Base-by-base conservation (phyloP, 768 basidiomycete genomes). In the Pulveroboletus sp. region DNA sequence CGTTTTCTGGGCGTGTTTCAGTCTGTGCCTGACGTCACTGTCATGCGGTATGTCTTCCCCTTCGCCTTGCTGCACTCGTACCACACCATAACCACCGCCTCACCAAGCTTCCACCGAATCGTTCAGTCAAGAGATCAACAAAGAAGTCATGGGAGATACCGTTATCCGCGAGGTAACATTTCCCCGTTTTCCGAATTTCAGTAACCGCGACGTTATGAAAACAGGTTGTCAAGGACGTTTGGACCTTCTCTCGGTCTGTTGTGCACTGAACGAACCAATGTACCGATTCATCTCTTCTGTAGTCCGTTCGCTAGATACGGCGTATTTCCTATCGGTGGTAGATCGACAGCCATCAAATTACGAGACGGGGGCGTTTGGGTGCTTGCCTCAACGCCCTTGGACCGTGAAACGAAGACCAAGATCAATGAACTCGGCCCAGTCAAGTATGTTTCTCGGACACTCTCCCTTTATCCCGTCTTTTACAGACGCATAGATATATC, bases 281-380 rank as follows among this genome's bases (percentile, higher is more conserved):
- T 21, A 21, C 31, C 27, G 24, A 46, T 21, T 60, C 21, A 66
- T 53, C 28, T 17, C 27, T 44, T 30, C 27, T 49, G 36, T 49
- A 86, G 86, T 39, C 84, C 86, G 1, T 90, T 89, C 61, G 62
- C 77, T 11, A 78, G 89, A 38, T 80, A 77, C 51, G 80, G 82
- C 8, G 8, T 89, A 26, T 57, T 90, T 14, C 88, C 89, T 4
- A 70, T 93, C 27, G 93, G 93, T 1, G 90, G 91, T 17, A 74
- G 93, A 39, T 84, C 89, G 7, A 94, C 91, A 0, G 93, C 90
- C 0, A 73, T 94, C 58, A 80, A 76, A 66, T 73, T 93, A 21
- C 68, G 69, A 35, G 76, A 78, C 43, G 82, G 85, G 33, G 82
- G 79, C 11, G 82, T 93, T 26, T 93, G 89, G 81, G 74, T 93